Base-by-base conservation (phyloP, 768 basidiomycete species). In the Lentinula sp. region DNA sequence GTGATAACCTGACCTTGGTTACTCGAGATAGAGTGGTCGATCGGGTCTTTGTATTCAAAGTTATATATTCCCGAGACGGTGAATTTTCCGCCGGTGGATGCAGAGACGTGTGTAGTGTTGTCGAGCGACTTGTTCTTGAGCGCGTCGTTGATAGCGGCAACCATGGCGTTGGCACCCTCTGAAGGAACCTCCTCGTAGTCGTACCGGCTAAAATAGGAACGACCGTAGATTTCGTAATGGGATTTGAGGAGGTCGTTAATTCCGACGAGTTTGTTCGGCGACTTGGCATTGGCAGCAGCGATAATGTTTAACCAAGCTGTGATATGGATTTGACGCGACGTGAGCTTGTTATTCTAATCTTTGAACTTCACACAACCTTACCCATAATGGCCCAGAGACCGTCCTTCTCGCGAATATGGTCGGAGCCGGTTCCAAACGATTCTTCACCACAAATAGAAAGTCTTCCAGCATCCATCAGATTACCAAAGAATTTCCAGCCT, bases 401-500 rank as follows among this genome's bases (percentile, higher is more conserved):
- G 68, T 99, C 97, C 82, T 99, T 99, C 80, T 99, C 97, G 63
- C 97, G 91, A 68, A 99, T 96, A 74, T 99, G 97, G 75, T 99
- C 97, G 13, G 96, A 98, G n/a, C 97, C 97, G 7, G 97, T 99
- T 61, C 97, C 97, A 73, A 99, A 99, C 3, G 93, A 95, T 77
- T 99, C 97, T 73, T 99, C 97, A 61, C 97, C 97, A 69, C 97
- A 99, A 71, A 99, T 98, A 54, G 96, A 98, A 54, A 99, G 84
- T 48, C 93, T 84, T 0, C 95, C 96, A 18, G 97, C 97, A 72
- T 99, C 97, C 97, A 99, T 99, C 67, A 99, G 80, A 76, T 98
- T 99, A 51, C 97, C 97, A 71, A 99, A 99, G 85, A 99, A 99
- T 76, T 99, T 99, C 95, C 95, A 98, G 64, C 96, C 95, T 95